Evolutionary conservation across 139 green algal genomes (phyloP).

Genomic region (Penium margaritaceum): DNA sequence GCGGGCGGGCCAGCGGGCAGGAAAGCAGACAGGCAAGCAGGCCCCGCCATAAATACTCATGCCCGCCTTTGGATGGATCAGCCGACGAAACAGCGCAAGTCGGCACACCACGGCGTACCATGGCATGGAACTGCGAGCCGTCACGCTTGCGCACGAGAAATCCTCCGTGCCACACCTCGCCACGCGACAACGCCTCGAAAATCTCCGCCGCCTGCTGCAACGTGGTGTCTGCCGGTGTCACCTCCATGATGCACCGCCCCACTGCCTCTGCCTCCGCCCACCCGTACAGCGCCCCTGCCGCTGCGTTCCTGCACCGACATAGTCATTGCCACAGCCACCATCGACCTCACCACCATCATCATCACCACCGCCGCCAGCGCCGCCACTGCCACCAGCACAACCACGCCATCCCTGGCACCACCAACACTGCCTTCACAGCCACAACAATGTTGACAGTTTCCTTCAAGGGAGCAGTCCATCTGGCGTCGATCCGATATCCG

Average conservation of each 20-base stretch:
- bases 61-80: no score
- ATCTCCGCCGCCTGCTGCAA: constrained; percentile 18
- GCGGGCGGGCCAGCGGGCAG: no score
- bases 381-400: not conserved
- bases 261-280: constrained; percentile 15
- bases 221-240: not conserved
- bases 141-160: not conserved
- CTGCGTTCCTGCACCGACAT: constrained; percentile 9
- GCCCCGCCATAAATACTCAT: no score
- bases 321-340: no score
- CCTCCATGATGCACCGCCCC: not conserved
- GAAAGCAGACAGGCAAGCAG: no score
- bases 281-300: constrained; percentile 18
- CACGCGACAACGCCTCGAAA: not conserved
- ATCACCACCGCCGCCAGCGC: not conserved
- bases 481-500: not conserved
- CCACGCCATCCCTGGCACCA: not conserved
- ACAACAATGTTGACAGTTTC: not conserved
- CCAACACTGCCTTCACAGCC: not conserved
- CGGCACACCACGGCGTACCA: not conserved
- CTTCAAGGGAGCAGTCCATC: not conserved
- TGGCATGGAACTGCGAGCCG: constrained; percentile 6
- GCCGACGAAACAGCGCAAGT: no score
- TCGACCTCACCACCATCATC: no score
- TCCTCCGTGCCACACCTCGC: constrained; percentile 21